Conservation (phyloP, 140 eudicot species). For the Flaveria floridana region DNA sequence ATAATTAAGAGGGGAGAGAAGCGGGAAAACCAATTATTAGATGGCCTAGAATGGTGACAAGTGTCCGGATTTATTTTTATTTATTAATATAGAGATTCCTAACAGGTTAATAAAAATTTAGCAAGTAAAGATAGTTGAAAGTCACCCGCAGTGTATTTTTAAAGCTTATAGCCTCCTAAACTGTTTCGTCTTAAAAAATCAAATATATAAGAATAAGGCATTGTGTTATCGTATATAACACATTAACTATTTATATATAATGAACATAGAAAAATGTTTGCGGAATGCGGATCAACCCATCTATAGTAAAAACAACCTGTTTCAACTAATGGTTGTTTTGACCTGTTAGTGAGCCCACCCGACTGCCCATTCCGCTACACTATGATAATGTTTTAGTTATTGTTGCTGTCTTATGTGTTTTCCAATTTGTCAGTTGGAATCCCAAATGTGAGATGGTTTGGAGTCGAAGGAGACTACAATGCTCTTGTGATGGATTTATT, state of each 20-base stretch:
- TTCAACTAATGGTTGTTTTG: background rate
- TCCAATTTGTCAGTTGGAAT: constrained; percentile 62
- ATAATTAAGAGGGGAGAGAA: too few relatives aligned
- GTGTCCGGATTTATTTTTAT: too few relatives aligned
- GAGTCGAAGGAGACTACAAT: constrained; percentile 84
- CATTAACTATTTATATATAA: background rate
- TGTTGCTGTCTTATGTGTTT: constrained; percentile 19
- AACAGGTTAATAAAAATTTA: background rate
- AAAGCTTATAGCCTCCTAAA: constrained; percentile 4
- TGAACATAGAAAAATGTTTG: background rate
- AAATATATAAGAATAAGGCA: background rate
- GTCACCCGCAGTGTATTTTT: background rate
- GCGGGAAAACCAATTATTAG: too few relatives aligned
- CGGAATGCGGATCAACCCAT: background rate
- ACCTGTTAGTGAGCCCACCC: background rate
- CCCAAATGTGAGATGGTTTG: constrained; percentile 87
- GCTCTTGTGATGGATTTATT: constrained; percentile 84
- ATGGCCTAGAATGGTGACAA: too few relatives aligned
- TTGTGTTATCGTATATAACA: background rate
- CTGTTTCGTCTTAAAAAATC: background rate
- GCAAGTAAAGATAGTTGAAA: background rate
- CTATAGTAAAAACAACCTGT: background rate
- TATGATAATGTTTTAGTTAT: constrained; percentile 3
- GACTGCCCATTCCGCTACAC: background rate
- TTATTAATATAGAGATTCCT: too few relatives aligned